phyloP scores from a whole-genome alignment of 805 yeast genomes.

The Pichia paraexigua region DNA sequence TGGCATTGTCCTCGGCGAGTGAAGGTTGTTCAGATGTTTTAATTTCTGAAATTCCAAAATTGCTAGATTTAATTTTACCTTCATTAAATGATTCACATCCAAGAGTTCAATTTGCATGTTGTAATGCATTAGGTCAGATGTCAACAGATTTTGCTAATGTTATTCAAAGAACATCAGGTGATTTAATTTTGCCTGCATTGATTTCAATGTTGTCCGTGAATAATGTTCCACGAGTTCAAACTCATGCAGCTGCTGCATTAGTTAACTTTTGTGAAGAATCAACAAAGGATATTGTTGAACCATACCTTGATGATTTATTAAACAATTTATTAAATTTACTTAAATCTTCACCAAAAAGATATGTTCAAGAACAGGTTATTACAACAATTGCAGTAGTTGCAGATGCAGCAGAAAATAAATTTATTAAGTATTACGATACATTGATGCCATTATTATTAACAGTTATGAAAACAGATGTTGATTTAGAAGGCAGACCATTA shows the following conservation, averaged over 20 bases:
- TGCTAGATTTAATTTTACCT: conserved; percentile 80
- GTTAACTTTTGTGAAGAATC: conserved; percentile 95
- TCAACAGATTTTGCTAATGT: conserved; percentile 92
- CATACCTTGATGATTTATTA: conserved; percentile 80
- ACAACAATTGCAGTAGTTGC: conserved; percentile 97
- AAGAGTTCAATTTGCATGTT: conserved; percentile 94
- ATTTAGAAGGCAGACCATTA: conserved; percentile 66
- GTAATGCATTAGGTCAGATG: conserved; percentile 95
- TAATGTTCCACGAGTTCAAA: conserved; percentile 86
- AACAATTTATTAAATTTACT: conserved; percentile 66
- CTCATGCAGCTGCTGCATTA: conserved; percentile 97
- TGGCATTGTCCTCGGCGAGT: conserved; percentile 95
- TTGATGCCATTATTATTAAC: conserved; percentile 82
- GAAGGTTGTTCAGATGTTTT: conserved; percentile 93
- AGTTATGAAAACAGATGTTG: conserved; percentile 72
- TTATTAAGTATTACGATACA: conserved; percentile 87
- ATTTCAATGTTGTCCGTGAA: conserved; percentile 68
- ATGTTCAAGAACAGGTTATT: conserved; percentile 94
- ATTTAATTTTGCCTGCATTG: conserved; percentile 76
- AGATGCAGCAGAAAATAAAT: conserved; percentile 86
- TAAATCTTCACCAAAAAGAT: conserved; percentile 72
- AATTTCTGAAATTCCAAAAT: conserved; percentile 70
- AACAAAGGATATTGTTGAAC: conserved; percentile 76
- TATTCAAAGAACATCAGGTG: conserved; percentile 76
- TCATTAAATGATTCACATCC: conserved; percentile 80